Percentiles rank a stretch among this genome's conserved stretches.
Evolutionary conservation across 129 eudicot species (phyloP).

Genomic region (Artemisia annua): DNA sequence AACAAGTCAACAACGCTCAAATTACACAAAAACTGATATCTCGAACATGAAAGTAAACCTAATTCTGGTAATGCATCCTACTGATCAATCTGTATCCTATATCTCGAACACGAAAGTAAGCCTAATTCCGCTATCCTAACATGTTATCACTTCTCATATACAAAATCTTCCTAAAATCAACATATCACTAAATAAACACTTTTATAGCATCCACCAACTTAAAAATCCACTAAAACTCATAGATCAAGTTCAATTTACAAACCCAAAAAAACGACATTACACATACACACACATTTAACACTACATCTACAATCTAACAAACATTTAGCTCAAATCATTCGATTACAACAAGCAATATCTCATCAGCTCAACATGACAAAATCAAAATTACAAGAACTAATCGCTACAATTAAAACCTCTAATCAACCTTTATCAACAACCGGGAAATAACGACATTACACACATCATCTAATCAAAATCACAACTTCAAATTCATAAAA

Average conservation of each 20-base stretch:
- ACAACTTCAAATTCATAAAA: not conserved
- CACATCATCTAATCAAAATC: not conserved
- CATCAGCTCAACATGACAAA: not conserved
- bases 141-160: not conserved
- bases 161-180: not conserved
- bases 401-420: not conserved
- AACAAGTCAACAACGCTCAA: no score
- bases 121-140: conserved; percentile 1
- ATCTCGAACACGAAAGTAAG: conserved; percentile 7
- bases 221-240: not conserved
- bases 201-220: conserved; percentile 10
- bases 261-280: conserved; percentile 6
- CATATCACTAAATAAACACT: conserved; percentile 11
- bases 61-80: not conserved
- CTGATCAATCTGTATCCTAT: conserved; percentile 7
- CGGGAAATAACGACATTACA: not conserved
- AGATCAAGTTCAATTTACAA: conserved; percentile 5
- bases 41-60: conserved; percentile 12
- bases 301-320: not conserved
- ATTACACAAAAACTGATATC: no score
- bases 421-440: not conserved
- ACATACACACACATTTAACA: conserved; percentile 9
- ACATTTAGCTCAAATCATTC: conserved; percentile 9
- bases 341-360: conserved; percentile 1
- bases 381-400: not conserved